Conservation (phyloP, 176 grass and related monocot species). For the Aegilops sharonensis region DNA sequence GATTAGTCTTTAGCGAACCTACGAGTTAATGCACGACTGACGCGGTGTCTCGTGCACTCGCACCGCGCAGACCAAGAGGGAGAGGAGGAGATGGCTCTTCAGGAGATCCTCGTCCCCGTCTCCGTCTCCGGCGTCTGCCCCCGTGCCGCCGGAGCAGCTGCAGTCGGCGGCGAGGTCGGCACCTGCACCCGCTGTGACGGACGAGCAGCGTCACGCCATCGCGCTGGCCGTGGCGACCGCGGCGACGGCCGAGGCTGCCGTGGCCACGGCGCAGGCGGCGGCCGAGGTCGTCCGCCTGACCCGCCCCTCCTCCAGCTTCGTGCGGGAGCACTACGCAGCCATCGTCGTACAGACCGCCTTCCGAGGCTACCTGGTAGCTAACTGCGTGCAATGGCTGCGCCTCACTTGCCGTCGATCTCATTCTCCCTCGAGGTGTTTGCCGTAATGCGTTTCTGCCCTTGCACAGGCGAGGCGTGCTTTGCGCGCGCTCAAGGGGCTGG, state of each 20-base stretch:
- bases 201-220: conserved; percentile 81
- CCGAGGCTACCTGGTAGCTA: conserved; percentile 67
- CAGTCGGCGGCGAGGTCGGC: not conserved
- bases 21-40: not conserved
- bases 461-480: conserved; percentile 71
- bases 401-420: not conserved
- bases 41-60: not conserved
- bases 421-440: not conserved
- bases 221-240: conserved; percentile 81
- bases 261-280: conserved; percentile 83
- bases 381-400: not conserved
- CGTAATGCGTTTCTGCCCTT: not conserved
- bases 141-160: not conserved
- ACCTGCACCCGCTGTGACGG: conserved; percentile 32
- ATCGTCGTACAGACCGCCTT: conserved; percentile 81
- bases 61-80: conserved; percentile 56
- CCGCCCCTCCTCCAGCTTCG: conserved; percentile 24
- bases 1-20: not conserved
- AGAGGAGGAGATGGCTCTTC: conserved; percentile 82
- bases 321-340: conserved; percentile 65
- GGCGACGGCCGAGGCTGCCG: conserved; percentile 76
- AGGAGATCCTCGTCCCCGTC: conserved; percentile 52
- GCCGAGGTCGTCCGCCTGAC: conserved; percentile 91
- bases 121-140: not conserved
- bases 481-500: conserved; percentile 75